Base-by-base conservation (phyloP, 495 filamentous ascomycete species). In the Penicillium turbatum region DNA sequence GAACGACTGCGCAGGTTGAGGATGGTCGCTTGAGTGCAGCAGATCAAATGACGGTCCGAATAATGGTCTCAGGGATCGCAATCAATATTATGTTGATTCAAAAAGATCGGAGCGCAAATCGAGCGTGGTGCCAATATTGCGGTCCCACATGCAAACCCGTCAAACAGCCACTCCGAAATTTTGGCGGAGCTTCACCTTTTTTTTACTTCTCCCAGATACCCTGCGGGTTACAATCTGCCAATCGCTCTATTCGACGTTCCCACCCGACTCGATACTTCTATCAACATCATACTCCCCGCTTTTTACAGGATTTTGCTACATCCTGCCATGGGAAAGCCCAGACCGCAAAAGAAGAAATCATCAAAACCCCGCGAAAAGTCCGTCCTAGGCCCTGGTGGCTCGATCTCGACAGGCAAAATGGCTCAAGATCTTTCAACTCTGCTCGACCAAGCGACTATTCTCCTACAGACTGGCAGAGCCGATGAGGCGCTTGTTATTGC, bases 391-490 rank as follows among this genome's bases (percentile, higher is more conserved):
- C 65, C 69, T 42, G 74, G 71, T 62, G 66, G 67, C 61, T 67
- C 69, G 19, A 54, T 77, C 53, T 74, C 70, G 47, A 74, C 72
- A 69, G 62, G 62, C 48, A 74, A 75, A 52, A 81, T 75, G 72
- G 65, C 71, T 54, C 69, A 74, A 67, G 71, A 75, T 45, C 72
- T 77, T 41, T 70, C 79, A 6, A 67, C 72, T 44, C 75, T 89
- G 31, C 81, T 95, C 62, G 78, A 79, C 47, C 78, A 87, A 65
- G 88, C 90, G 13, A 80, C 82, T 7, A 73, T 79, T 42, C 79
- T 84, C 27, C 78, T 93, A 21, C 83, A 90, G 60, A 86, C 84
- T 36, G 84, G 84, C 43, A 82, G 89, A 54, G 74, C 85, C 3
- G 80, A 85, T 32, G 80, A 79, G 48, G 89, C 92, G 6, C 78